Base-by-base conservation (phyloP, 129 eudicot genomes). In the Saussurea involucrata region DNA sequence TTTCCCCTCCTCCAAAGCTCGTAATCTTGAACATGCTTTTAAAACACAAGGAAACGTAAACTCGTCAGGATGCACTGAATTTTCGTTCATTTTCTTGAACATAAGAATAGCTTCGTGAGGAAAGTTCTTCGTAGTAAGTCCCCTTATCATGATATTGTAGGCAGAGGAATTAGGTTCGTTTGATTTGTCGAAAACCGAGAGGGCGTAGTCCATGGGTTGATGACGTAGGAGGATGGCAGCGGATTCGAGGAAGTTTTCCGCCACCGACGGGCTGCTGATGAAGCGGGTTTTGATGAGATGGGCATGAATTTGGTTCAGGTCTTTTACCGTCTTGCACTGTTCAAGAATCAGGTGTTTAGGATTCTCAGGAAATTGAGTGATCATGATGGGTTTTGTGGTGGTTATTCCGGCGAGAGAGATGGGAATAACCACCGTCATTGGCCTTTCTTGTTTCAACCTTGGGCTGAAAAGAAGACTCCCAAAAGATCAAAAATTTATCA, bases 291-390 rank as follows among this genome's bases (percentile, higher is more conserved):
- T 83, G 85, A 86, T 79, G 71, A 86, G 83, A 82, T 80, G 85
- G 63, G 85, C 90, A 28, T 79, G 90, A 10, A 86, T 67, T 72
- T 83, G 90, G 44, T 83, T 79, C 69, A 86, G 87, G 83, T 83
- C 83, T 63, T 57, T 83, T 66, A 60, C 27, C 18, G 80, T 86
- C 75, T 76, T 86, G 90, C 90, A 86, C 68, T 80, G 68, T 72
- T 86, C 75, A 21, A 86, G 85, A 72, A 86, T 79, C n/a, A 86
- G 74, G 25, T 76, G 66, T 72, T 83, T 83, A 5, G 86, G 89
- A 24, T 86, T 82, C 8, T 67, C 36, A 1, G 89, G 89, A 74
- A 82, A 79, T 27, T 67, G 70, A 37, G 82, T 34, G 36, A 79
- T 75, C 53, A 68, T 28, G 6, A 63, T 61, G 71, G 80, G 71